Conservation (phyloP, 371 early-diverging fungal genomes). For the Rhizopus delemar region DNA sequence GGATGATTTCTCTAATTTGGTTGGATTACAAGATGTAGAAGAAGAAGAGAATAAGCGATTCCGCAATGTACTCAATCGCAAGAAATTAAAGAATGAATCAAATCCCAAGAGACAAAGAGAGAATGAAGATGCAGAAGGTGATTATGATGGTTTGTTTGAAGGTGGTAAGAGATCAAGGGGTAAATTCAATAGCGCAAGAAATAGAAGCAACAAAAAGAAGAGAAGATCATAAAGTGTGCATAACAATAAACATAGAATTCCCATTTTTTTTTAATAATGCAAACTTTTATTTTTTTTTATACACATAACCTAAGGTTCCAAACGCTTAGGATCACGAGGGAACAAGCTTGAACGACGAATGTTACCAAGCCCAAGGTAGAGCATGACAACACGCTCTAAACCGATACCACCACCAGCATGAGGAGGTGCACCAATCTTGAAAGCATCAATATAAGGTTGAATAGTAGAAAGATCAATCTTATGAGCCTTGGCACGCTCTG, state of each 20-base stretch:
- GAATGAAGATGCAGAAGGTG: slow-evolving; percentile 15
- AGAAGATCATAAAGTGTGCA: slow-evolving; percentile 22
- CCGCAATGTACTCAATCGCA: slow-evolving; percentile 55
- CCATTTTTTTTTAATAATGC: neutral
- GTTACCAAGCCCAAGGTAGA: slow-evolving; percentile 95
- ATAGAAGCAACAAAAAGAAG: slow-evolving; percentile 18
- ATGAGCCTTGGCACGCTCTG: slow-evolving; percentile 80
- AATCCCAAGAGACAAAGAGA: slow-evolving; percentile 21
- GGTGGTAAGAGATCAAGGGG: slow-evolving; percentile 15
- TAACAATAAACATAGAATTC: neutral
- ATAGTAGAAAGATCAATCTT: slow-evolving; percentile 87
- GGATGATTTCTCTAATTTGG: slow-evolving; percentile 72
- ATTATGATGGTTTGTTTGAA: slow-evolving; percentile 25
- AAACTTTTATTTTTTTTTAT: neutral
- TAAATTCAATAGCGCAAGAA: slow-evolving; percentile 12
- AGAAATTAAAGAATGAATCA: slow-evolving; percentile 35
- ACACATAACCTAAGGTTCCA: slow-evolving; percentile 76
- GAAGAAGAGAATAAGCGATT: slow-evolving; percentile 55
- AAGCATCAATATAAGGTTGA: slow-evolving; percentile 95
- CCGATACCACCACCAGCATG: slow-evolving; percentile 99
- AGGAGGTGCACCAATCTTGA: slow-evolving; percentile 98
- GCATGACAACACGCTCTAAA: slow-evolving; percentile 98
- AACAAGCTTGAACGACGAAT: slow-evolving; percentile 97
- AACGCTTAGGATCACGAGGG: slow-evolving; percentile 99
- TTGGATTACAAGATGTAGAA: slow-evolving; percentile 58